Conservation (phyloP, 2,329 filamentous ascomycete genomes). For the Colletotrichum musae region DNA sequence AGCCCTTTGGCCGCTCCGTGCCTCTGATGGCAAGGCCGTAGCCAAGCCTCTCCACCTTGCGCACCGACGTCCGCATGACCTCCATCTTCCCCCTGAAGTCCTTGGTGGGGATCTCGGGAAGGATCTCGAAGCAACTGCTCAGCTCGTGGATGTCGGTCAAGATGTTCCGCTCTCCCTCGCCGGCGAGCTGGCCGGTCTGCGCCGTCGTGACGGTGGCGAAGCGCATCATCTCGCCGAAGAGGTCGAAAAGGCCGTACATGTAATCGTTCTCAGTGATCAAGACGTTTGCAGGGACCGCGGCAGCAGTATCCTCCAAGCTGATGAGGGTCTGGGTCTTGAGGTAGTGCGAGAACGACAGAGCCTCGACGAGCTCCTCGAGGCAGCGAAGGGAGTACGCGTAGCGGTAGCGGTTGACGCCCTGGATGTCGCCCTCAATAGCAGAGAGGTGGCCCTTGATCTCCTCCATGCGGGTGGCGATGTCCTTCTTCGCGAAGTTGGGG, state of each 20-base stretch:
- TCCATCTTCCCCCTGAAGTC: constrained; percentile 83
- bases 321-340: constrained; percentile 83
- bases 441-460: constrained; percentile 80
- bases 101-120: constrained; percentile 72
- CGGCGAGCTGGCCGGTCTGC: constrained; percentile 72
- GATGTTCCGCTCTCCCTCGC: constrained; percentile 68
- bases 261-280: constrained; percentile 86
- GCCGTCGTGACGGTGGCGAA: constrained; percentile 93
- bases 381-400: constrained; percentile 87
- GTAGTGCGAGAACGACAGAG: constrained; percentile 90
- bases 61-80: constrained; percentile 89
- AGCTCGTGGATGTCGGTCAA: constrained; percentile 86
- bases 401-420: constrained; percentile 84
- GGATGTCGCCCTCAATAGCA: constrained; percentile 79
- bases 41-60: constrained; percentile 92
- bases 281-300: constrained; percentile 67
- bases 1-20: constrained; percentile 89
- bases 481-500: constrained; percentile 69
- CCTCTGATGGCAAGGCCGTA: constrained; percentile 92
- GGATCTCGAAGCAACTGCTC: constrained; percentile 80
- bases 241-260: constrained; percentile 90
- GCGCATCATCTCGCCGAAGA: constrained; percentile 96
- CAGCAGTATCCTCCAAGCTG: constrained; percentile 72
- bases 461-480: constrained; percentile 77
- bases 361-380: constrained; percentile 95